These are phyloP conservation scores for Elsinoe batatas DNA, from an alignment of 2,329 filamentous ascomycete species.

Conservation along the genomic window DNA sequence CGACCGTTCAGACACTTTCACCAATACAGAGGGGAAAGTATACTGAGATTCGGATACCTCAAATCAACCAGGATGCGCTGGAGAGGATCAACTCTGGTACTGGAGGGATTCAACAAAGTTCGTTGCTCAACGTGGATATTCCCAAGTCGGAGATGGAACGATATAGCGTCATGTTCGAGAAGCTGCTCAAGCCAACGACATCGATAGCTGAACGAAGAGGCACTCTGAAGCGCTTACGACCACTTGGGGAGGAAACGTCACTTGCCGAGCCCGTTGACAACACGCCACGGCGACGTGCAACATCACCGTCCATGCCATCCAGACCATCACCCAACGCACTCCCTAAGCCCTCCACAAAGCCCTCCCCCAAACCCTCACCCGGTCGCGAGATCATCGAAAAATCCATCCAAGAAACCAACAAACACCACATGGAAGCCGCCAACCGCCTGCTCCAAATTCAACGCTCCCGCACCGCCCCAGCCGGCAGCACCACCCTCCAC, in stretches of 20 bases:
- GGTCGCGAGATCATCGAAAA: constrained; percentile 10
- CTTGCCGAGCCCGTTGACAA: neutral
- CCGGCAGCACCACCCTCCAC: constrained; percentile 14
- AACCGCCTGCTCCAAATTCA: constrained; percentile 17
- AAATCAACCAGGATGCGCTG: neutral
- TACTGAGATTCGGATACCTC: constrained; percentile 8
- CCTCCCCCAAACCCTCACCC: constrained; percentile 1
- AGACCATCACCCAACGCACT: constrained; percentile 4
- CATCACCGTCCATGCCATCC: constrained; percentile 12
- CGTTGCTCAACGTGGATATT: constrained; percentile 62
- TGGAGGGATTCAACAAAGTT: constrained; percentile 17
- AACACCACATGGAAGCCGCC: constrained; percentile 14
- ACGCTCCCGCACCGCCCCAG: constrained; percentile 23
- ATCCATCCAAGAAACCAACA: constrained; percentile 4
- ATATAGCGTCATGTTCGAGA: constrained; percentile 89
- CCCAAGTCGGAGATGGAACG: constrained; percentile 72
- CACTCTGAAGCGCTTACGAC: constrained; percentile 18
- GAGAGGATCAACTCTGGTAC: neutral
- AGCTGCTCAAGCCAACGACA: constrained; percentile 47
- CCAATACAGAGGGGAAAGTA: constrained; percentile 2
- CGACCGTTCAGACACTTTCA: neutral
- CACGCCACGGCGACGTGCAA: neutral
- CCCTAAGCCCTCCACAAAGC: constrained; percentile 10
- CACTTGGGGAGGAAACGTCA: constrained; percentile 4
- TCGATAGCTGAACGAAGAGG: constrained; percentile 25